phyloP scores from a whole-genome alignment of 371 early-diverging fungal genomes.

The Parasitella parasitica region DNA sequence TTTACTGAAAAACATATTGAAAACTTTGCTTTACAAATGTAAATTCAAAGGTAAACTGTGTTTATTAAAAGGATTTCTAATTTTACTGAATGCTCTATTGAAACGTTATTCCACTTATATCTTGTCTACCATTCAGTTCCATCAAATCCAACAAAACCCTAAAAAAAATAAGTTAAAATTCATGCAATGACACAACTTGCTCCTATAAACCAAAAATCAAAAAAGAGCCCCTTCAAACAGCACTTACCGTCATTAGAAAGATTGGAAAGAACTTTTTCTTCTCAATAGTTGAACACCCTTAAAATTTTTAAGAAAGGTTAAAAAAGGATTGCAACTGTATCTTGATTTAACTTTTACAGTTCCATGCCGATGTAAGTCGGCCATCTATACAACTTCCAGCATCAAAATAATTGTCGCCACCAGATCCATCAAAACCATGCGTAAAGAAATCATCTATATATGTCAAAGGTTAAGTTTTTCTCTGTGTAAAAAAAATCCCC shows the following conservation, averaged over 20 bases:
- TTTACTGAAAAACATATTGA: too few relatives aligned
- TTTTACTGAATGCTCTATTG: too few relatives aligned
- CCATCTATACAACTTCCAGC: conserved; percentile 98
- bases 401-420: conserved; percentile 92
- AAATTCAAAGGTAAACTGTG: not conserved
- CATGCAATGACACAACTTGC: not conserved
- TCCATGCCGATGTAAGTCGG: conserved; percentile 93
- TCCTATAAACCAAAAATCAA: not conserved
- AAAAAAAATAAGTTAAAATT: not conserved
- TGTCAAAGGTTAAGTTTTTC: not conserved
- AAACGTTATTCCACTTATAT: too few relatives aligned
- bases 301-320: not conserved
- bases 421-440: conserved; percentile 94
- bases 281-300: conserved; percentile 88
- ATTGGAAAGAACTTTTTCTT: conserved; percentile 92
- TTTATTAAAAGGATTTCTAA: too few relatives aligned
- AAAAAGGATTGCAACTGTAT: not conserved
- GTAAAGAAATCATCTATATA: conserved; percentile 85
- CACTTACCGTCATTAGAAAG: conserved; percentile 75
- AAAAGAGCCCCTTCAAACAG: not conserved
- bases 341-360: conserved; percentile 53
- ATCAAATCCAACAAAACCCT: conserved; percentile 84
- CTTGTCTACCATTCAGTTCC: conserved; percentile 55
- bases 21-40: not conserved
- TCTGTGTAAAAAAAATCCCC: not conserved